These are phyloP conservation scores for Cinnamomum chago DNA, from an alignment of 164 flowering plant species.

Conservation along the genomic window DNA sequence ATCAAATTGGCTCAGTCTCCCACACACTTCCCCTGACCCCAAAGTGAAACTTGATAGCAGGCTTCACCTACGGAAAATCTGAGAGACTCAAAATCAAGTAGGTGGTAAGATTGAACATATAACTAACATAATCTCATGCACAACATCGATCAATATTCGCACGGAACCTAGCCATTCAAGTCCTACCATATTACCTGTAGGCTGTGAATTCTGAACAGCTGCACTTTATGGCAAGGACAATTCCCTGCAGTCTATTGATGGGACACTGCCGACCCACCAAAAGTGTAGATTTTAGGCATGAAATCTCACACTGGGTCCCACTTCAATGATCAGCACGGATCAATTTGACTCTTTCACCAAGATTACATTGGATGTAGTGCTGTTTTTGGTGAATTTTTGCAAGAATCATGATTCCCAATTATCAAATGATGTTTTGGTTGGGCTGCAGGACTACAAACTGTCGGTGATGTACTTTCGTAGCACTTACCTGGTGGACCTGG, in stretches of 20 bases:
- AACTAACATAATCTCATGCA: too few relatives aligned
- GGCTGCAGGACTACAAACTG: constrained; percentile 59
- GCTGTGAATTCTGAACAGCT: too few relatives aligned
- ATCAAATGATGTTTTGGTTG: background rate
- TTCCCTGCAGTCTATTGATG: background rate
- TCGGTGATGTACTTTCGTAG: constrained; percentile 40
- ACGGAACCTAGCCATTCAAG: too few relatives aligned
- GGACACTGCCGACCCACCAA: background rate
- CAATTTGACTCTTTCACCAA: background rate
- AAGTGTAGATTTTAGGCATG: background rate
- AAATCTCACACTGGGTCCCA: background rate
- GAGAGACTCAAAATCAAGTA: too few relatives aligned
- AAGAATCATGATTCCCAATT: background rate
- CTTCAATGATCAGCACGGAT: background rate
- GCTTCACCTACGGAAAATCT: too few relatives aligned
- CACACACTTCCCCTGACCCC: too few relatives aligned
- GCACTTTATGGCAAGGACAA: background rate
- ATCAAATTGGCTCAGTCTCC: too few relatives aligned
- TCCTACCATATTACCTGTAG: too few relatives aligned
- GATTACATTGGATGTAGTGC: background rate
- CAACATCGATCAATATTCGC: too few relatives aligned
- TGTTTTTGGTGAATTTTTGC: background rate
- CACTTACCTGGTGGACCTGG: constrained; percentile 66
- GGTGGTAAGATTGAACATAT: too few relatives aligned
- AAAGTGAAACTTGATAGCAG: too few relatives aligned